phyloP scores from a whole-genome alignment of 2,329 filamentous ascomycete genomes.

The Hymenoscyphus occultus region DNA sequence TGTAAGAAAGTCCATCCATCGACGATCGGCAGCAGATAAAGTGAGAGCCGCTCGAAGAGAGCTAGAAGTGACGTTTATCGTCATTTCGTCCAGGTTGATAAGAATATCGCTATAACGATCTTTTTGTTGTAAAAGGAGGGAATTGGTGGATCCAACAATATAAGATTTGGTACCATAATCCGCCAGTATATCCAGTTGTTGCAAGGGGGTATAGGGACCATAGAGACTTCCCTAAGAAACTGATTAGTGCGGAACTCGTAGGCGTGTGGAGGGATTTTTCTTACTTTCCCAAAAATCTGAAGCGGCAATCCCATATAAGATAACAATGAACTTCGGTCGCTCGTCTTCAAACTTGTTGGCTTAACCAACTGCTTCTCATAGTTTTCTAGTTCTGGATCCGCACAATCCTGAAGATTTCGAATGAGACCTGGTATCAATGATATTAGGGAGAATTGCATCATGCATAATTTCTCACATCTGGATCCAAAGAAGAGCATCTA shows the following conservation, averaged over 20 bases:
- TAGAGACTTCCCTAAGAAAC: constrained; percentile 75
- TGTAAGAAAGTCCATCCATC: constrained; percentile 95
- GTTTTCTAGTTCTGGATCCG: constrained; percentile 84
- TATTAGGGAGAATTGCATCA: constrained; percentile 96
- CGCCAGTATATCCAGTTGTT: constrained; percentile 90
- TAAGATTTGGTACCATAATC: constrained; percentile 96
- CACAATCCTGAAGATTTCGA: constrained; percentile 88
- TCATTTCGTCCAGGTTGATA: constrained; percentile 90
- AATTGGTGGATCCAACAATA: constrained; percentile 95
- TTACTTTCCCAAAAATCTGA: constrained; percentile 88
- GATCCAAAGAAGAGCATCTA: constrained; percentile 99
- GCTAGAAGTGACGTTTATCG: constrained; percentile 77
- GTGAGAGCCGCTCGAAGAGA: constrained; percentile 72
- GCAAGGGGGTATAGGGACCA: constrained; percentile 92
- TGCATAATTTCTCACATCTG: constrained; percentile 92
- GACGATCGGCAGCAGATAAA: constrained; percentile 80
- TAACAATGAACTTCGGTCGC: constrained; percentile 84
- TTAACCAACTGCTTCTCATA: constrained; percentile 73
- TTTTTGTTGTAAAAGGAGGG: constrained; percentile 85
- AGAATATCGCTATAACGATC: constrained; percentile 95
- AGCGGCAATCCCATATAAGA: constrained; percentile 93
- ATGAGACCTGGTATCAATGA: constrained; percentile 92
- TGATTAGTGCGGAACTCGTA: constrained; percentile 13
- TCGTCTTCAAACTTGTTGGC: constrained; percentile 84
- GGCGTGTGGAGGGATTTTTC: background rate